Evolutionary conservation across 2,329 filamentous ascomycete species (phyloP), one percentile per base, ranked within the genome.

Genomic region (Macrophomina pseudophaseolina): DNA sequence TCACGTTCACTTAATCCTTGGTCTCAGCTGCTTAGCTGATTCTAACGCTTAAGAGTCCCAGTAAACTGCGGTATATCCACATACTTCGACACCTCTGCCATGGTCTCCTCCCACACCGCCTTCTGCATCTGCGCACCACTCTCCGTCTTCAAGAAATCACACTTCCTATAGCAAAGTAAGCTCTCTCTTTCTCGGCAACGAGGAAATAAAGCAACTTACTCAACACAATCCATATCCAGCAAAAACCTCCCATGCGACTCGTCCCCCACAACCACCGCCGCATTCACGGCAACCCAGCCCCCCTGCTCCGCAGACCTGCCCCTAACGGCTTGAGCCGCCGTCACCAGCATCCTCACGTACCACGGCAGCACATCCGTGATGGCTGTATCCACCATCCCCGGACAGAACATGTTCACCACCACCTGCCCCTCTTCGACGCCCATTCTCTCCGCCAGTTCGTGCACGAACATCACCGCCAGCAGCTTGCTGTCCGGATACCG

Each of bases 401-500:
- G 56, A 5, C 56, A 60, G 3, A 46, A 48, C 44, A 60, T 60
- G 18, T 60, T 48, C 12, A 60, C 14, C 5, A 48, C 56, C 2
- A 60, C 56, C 30, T 11, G 38, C 11, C 48, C 42, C 23, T 33
- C 40, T 28, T 7, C 30, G 23, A 60, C 38, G 0, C 40, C 14
- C 40, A 35, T 5, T n/a, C 44, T 18, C 40, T 12, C 4, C 12
- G 38, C 23, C 44, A 44, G 12, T 40, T 44, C 38, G 23, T 46
- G n/a, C 38, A 60, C 8, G 16, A 60, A 60, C 23, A 60, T 8
- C 8, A 18, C 56, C 6, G 23, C 56, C 1, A 60, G 38, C 28
- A 60, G 8, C 56, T 60, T 60, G 44, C 40, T 60, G 23, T 60
- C 56, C 7, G 56, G 38, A 18, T 56, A 56, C n/a, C 52, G 63